Evolutionary conservation across 2,329 filamentous ascomycete species (phyloP).

Genomic region (Cryphonectria nitschkei): DNA sequence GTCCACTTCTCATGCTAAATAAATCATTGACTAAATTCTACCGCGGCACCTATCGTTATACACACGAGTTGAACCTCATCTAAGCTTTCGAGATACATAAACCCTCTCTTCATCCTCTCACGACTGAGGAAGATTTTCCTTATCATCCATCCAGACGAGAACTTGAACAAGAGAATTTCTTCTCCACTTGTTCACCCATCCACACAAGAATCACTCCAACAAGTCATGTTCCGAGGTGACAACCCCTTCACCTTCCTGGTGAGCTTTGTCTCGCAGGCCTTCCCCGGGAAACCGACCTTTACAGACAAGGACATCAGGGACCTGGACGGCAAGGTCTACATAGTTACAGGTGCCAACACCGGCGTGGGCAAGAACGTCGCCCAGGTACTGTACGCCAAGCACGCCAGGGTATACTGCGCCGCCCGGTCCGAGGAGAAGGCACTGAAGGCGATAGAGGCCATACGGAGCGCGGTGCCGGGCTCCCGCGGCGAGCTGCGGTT

Average conservation of each 20-base stretch:
- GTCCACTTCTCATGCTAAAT: neutral
- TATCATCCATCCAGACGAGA: neutral
- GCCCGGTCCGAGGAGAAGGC: slow-evolving; percentile 48
- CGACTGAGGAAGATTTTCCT: neutral
- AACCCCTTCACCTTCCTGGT: slow-evolving; percentile 2
- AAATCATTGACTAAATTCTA: neutral
- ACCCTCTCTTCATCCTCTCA: neutral
- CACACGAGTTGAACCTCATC: neutral
- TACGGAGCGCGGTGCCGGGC: slow-evolving; percentile 35
- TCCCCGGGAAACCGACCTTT: slow-evolving; percentile 37
- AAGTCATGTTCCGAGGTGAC: neutral
- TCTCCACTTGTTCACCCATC: neutral
- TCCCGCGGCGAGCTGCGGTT: slow-evolving; percentile 39
- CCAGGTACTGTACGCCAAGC: slow-evolving; percentile 53
- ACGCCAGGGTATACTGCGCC: slow-evolving; percentile 56
- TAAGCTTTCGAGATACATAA: neutral
- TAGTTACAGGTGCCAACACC: slow-evolving; percentile 46
- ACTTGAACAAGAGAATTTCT: neutral
- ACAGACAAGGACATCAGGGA: slow-evolving; percentile 39
- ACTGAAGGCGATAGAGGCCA: slow-evolving; percentile 44
- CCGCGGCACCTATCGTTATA: neutral
- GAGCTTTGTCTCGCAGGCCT: slow-evolving; percentile 15
- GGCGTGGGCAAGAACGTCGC: slow-evolving; percentile 53
- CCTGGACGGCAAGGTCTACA: slow-evolving; percentile 44
- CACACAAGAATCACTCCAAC: neutral